These are phyloP conservation scores for Zasmidium citrigriseum DNA, from an alignment of 2,329 filamentous ascomycete genomes.

Conservation along the genomic window DNA sequence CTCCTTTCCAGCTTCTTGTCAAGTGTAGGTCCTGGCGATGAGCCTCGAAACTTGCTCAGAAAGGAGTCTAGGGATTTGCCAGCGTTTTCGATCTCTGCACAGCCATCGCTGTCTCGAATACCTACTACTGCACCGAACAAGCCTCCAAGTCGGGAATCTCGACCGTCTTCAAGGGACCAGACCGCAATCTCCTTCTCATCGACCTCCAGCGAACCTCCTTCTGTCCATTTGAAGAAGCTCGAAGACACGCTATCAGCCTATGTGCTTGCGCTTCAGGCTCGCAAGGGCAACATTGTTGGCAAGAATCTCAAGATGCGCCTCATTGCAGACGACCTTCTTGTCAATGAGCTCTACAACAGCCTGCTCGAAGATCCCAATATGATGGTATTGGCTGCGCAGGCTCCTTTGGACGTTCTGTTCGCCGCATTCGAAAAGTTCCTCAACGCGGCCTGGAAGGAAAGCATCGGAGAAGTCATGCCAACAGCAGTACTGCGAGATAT, in stretches of 20 bases:
- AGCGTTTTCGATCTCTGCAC: slow-evolving; percentile 23
- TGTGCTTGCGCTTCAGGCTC: slow-evolving; percentile 75
- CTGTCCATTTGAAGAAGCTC: slow-evolving; percentile 68
- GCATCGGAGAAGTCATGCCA: slow-evolving; percentile 82
- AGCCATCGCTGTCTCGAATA: slow-evolving; percentile 19
- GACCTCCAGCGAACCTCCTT: slow-evolving; percentile 43
- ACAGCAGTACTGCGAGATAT: slow-evolving; percentile 69
- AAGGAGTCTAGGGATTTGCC: slow-evolving; percentile 28
- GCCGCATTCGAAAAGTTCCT: slow-evolving; percentile 93
- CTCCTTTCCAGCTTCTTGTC: slow-evolving; percentile 77
- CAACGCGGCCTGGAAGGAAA: slow-evolving; percentile 81
- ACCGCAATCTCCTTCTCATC: slow-evolving; percentile 50
- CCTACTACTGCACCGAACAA: slow-evolving; percentile 37
- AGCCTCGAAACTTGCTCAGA: slow-evolving; percentile 28
- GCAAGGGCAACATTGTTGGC: slow-evolving; percentile 84
- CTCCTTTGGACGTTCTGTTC: slow-evolving; percentile 81
- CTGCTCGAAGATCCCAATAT: slow-evolving; percentile 82
- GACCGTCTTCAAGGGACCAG: slow-evolving; percentile 36
- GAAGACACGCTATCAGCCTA: slow-evolving; percentile 87
- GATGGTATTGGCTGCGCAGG: slow-evolving; percentile 71
- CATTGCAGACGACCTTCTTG: slow-evolving; percentile 71
- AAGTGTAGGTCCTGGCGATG: slow-evolving; percentile 54
- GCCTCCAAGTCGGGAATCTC: slow-evolving; percentile 38
- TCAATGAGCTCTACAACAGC: slow-evolving; percentile 89
- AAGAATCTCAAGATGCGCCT: slow-evolving; percentile 71